Conservation (phyloP, 1,139 yeast genomes). For the Pichia kudriavzevii region DNA sequence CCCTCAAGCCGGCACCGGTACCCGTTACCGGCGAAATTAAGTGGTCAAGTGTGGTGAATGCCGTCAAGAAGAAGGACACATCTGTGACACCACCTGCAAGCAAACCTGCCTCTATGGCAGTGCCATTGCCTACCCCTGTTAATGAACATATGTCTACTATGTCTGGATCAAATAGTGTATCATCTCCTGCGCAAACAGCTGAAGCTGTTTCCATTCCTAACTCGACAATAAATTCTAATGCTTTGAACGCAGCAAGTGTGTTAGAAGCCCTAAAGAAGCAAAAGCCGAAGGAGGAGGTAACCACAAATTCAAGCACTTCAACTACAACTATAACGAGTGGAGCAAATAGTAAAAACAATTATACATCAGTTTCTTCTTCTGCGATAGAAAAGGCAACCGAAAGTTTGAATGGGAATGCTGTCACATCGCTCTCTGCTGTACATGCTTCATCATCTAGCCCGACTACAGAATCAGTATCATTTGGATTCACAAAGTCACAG, state of each 20-base stretch:
- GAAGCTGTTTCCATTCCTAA: background rate
- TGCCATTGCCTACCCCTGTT: no score
- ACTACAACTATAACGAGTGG: constrained; percentile 18
- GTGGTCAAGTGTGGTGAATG: constrained; percentile 67
- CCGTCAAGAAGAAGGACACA: constrained; percentile 21
- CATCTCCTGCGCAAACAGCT: constrained; percentile 2
- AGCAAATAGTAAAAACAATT: constrained; percentile 8
- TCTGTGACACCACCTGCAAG: constrained; percentile 3
- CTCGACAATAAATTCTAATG: constrained; percentile 22
- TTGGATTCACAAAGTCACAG: constrained; percentile 13
- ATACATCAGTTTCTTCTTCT: constrained; percentile 5
- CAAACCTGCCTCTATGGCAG: no score
- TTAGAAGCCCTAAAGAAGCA: constrained; percentile 29
- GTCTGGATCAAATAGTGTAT: constrained; percentile 1
- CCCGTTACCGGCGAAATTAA: constrained; percentile 58
- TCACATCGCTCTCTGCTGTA: constrained; percentile 8
- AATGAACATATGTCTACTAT: background rate
- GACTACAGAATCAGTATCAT: background rate
- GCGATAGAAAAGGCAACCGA: constrained; percentile 12
- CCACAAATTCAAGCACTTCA: background rate
- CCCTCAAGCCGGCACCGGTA: constrained; percentile 60
- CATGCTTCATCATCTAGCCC: constrained; percentile 24
- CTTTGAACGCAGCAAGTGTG: constrained; percentile 30
- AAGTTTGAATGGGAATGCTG: background rate
- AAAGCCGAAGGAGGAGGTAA: constrained; percentile 26